These are phyloP conservation scores for Citrullus colocynthis DNA, from an alignment of 306 rosid genomes.

Conservation along the genomic window DNA sequence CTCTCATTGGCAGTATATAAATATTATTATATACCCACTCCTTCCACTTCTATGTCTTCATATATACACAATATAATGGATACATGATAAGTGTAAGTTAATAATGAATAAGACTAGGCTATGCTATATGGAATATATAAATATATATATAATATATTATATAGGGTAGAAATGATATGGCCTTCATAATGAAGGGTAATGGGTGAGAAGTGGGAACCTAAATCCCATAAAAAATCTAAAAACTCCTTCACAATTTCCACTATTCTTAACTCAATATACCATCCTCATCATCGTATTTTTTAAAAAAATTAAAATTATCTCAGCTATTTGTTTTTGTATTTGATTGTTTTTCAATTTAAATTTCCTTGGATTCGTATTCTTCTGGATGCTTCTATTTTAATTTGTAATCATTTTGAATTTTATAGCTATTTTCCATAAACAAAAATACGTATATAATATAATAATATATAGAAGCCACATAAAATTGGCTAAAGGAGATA, in stretches of 20 bases:
- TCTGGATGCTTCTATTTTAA: too few species aligned
- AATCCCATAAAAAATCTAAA: constrained; percentile 28
- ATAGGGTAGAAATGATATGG: neutral
- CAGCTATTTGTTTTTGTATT: too few species aligned
- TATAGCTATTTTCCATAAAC: too few species aligned
- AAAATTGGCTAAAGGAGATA: neutral
- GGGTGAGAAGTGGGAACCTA: constrained; percentile 27
- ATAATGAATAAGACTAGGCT: constrained; percentile 25
- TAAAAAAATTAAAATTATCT: too few species aligned
- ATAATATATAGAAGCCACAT: too few species aligned
- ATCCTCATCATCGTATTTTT: too few species aligned
- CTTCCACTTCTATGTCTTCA: neutral
- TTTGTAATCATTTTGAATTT: too few species aligned
- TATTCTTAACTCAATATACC: neutral
- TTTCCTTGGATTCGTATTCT: too few species aligned
- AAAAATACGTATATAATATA: too few species aligned
- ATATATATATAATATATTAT: neutral
- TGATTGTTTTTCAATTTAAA: too few species aligned
- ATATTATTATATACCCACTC: neutral
- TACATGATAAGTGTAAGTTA: constrained; percentile 32
- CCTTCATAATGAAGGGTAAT: constrained; percentile 13
- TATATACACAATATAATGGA: constrained; percentile 15
- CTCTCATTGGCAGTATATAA: neutral
- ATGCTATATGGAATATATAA: constrained; percentile 8
- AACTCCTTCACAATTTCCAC: neutral